phyloP scores from a whole-genome alignment of 2,329 filamentous ascomycete genomes.

The Zymoseptoria ardabiliae region DNA sequence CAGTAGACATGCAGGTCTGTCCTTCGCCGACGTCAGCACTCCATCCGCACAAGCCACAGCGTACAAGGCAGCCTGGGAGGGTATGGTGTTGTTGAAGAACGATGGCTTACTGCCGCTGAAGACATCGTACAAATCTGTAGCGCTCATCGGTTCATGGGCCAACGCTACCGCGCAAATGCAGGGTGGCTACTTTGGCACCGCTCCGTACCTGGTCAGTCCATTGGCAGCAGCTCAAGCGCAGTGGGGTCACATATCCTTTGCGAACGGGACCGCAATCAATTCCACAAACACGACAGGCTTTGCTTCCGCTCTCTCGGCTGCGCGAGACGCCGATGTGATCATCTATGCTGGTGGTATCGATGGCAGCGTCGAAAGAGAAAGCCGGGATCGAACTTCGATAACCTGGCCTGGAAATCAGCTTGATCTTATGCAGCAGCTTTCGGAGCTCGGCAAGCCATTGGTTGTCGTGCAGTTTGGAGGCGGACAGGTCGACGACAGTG shows the following conservation, averaged over 20 bases:
- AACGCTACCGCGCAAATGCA: slow-evolving; percentile 48
- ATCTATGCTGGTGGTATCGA: slow-evolving; percentile 26
- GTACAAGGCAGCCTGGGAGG: slow-evolving; percentile 41
- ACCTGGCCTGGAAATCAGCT: slow-evolving; percentile 39
- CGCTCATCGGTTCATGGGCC: slow-evolving; percentile 50
- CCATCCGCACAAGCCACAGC: slow-evolving; percentile 46
- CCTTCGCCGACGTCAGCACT: slow-evolving; percentile 47
- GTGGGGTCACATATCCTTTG: slow-evolving; percentile 8
- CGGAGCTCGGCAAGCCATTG: slow-evolving; percentile 32
- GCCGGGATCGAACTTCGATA: slow-evolving; percentile 35
- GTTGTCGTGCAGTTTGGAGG: slow-evolving; percentile 38
- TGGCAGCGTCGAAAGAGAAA: slow-evolving; percentile 37
- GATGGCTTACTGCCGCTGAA: slow-evolving; percentile 37
- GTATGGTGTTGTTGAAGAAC: slow-evolving; percentile 44
- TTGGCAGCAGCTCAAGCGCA: slow-evolving; percentile 14
- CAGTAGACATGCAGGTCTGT: slow-evolving; percentile 29
- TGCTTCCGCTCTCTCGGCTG: slow-evolving; percentile 12
- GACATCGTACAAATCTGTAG: slow-evolving; percentile 34
- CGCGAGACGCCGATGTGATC: slow-evolving; percentile 15
- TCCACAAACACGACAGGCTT: slow-evolving; percentile 12
- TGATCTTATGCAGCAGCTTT: slow-evolving; percentile 33
- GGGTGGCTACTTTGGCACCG: slow-evolving; percentile 43
- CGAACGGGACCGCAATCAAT: slow-evolving; percentile 14
- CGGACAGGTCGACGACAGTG: slow-evolving; percentile 38
- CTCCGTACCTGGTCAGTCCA: slow-evolving; percentile 17